Percentiles rank a stretch among this genome's conserved stretches.
Conservation (phyloP, 345 rosid genomes). For the Corchorus olitorius region DNA sequence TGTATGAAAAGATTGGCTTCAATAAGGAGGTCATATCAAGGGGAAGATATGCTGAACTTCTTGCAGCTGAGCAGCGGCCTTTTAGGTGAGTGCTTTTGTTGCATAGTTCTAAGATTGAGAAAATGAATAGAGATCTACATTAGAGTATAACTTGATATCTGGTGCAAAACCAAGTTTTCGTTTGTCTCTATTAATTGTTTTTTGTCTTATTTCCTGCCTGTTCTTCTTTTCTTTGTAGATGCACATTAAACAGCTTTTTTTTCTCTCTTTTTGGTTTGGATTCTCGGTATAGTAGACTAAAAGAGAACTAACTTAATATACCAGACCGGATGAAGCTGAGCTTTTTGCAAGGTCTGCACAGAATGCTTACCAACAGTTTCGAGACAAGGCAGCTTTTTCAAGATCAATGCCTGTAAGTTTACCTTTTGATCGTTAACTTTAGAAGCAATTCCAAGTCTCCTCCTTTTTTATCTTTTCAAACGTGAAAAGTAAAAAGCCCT, state of each 20-base stretch:
- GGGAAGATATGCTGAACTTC: slow-evolving; percentile 89
- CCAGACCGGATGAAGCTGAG: slow-evolving; percentile 90
- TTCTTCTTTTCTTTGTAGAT: not conserved
- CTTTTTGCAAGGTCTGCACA: slow-evolving; percentile 85
- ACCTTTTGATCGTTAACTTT: slow-evolving; percentile 8
- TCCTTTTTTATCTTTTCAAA: not conserved
- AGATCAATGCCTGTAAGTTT: slow-evolving; percentile 81
- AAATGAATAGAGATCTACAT: slow-evolving; percentile 7
- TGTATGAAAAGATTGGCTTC: slow-evolving; percentile 90
- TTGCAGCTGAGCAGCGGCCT: slow-evolving; percentile 84
- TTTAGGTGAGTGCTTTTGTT: slow-evolving; percentile 58
- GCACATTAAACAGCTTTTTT: not conserved
- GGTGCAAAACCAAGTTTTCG: not conserved
- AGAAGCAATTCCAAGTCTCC: not conserved
- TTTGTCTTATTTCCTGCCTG: slow-evolving; percentile 2
- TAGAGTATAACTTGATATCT: not conserved
- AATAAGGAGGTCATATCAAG: slow-evolving; percentile 91
- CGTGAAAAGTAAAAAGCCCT: not conserved
- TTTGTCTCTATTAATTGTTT: not conserved
- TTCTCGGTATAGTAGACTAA: slow-evolving; percentile 7
- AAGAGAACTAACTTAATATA: slow-evolving; percentile 23
- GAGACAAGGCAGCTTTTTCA: slow-evolving; percentile 85
- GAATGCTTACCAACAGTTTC: slow-evolving; percentile 75
- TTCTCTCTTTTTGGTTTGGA: not conserved
- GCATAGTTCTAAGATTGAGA: not conserved